phyloP scores from a whole-genome alignment of 1,284 basidiomycete genomes.

The Coniophora puteana region DNA sequence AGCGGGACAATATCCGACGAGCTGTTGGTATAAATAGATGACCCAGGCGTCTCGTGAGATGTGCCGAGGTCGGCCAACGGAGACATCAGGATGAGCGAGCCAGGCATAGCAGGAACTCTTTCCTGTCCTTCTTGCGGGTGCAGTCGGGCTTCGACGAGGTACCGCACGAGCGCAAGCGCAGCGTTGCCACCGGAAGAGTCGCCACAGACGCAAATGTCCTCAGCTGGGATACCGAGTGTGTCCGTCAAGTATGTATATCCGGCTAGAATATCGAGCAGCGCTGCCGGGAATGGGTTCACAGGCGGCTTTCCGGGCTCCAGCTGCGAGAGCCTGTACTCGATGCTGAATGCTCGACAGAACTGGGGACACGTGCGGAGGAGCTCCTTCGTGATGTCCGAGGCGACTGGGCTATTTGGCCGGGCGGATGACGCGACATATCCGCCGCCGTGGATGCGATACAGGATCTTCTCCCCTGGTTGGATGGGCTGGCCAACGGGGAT shows the following conservation, averaged over 20 bases:
- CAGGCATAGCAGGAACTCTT: conserved; percentile 25
- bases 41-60: conserved; percentile 1
- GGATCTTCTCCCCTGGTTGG: conserved; percentile 50
- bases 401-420: too few species aligned
- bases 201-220: conserved; percentile 44
- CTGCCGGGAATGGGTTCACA: conserved; percentile 35
- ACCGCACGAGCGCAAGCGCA: conserved; percentile 29
- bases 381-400: too few species aligned
- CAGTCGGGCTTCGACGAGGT: conserved; percentile 17
- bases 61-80: conserved; percentile 32
- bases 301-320: conserved; percentile 17
- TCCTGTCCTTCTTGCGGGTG: background rate
- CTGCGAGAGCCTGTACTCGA: conserved; percentile 23
- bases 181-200: conserved; percentile 52
- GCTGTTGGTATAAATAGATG: conserved; percentile 8
- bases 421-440: too few species aligned
- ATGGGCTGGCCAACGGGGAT: conserved; percentile 29
- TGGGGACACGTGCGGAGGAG: too few species aligned
- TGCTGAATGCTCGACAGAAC: conserved; percentile 7
- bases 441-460: conserved; percentile 53
- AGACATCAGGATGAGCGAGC: conserved; percentile 34
- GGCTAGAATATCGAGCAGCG: conserved; percentile 38
- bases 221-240: conserved; percentile 26
- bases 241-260: conserved; percentile 36
- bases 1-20: too few species aligned